These are phyloP conservation scores for Hanseniaspora guilliermondii DNA, from an alignment of 805 yeast genomes.

Conservation along the genomic window DNA sequence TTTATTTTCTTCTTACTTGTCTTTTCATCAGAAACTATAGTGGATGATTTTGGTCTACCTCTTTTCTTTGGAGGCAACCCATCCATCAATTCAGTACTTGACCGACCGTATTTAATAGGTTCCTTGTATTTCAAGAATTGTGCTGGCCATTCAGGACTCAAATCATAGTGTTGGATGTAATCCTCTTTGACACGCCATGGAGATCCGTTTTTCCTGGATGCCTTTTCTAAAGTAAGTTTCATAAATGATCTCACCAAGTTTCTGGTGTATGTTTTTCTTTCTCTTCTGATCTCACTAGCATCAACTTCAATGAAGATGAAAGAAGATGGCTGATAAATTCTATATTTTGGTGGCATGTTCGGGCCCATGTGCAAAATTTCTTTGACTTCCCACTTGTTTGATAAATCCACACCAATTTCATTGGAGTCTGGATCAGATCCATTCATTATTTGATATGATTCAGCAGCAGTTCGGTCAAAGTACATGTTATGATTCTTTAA, in stretches of 20 bases:
- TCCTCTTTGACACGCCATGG: conserved; percentile 88
- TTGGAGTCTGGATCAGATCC: neutral
- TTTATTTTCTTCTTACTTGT: conserved; percentile 22
- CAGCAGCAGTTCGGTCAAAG: neutral
- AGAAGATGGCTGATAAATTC: conserved; percentile 10
- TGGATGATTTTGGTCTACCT: conserved; percentile 16
- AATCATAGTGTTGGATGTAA: conserved; percentile 32
- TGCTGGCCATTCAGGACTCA: conserved; percentile 27
- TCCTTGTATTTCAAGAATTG: conserved; percentile 25
- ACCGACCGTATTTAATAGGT: conserved; percentile 13
- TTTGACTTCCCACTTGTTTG: conserved; percentile 1
- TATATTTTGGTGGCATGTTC: neutral
- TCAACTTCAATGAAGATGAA: conserved; percentile 34
- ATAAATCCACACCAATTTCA: conserved; percentile 10
- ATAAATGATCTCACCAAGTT: conserved; percentile 81
- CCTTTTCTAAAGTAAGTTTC: conserved; percentile 51
- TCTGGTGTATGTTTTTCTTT: conserved; percentile 77
- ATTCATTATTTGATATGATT: neutral
- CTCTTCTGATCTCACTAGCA: conserved; percentile 62
- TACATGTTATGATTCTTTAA: conserved; percentile 7
- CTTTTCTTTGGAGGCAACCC: conserved; percentile 13
- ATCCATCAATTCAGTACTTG: neutral
- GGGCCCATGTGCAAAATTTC: neutral
- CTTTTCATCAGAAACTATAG: conserved; percentile 19
- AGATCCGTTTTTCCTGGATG: conserved; percentile 77